Conservation (phyloP, 768 basidiomycete species). For the Leccinellum rugosiceps region DNA sequence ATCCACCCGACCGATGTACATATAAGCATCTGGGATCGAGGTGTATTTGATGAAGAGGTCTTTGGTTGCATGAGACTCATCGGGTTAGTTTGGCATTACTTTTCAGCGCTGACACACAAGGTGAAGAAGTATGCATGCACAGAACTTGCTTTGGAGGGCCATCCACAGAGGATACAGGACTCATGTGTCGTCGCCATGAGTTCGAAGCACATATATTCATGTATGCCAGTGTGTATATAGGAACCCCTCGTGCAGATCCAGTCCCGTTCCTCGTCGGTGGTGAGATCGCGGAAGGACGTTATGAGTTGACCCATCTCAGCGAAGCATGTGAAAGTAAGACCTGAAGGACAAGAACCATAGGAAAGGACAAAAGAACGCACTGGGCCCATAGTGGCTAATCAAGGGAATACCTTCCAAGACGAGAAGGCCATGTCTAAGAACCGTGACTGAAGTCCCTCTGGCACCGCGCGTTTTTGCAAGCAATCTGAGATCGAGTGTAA, state of each 20-base stretch:
- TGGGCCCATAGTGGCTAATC: slow-evolving; percentile 47
- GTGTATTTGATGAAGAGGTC: slow-evolving; percentile 52
- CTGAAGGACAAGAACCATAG: background rate
- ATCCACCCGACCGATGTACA: slow-evolving; percentile 52
- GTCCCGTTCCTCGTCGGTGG: slow-evolving; percentile 53
- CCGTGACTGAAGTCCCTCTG: slow-evolving; percentile 44
- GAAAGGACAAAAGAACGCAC: slow-evolving; percentile 27
- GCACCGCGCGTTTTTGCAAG: slow-evolving; percentile 46
- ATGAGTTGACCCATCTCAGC: slow-evolving; percentile 39
- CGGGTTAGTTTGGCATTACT: slow-evolving; percentile 41
- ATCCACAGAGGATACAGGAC: slow-evolving; percentile 48
- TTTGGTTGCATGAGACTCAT: slow-evolving; percentile 53
- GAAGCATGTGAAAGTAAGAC: background rate
- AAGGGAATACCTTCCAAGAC: slow-evolving; percentile 46
- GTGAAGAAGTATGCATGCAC: background rate
- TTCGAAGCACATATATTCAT: slow-evolving; percentile 42
- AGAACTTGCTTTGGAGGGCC: slow-evolving; percentile 41
- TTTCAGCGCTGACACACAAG: background rate
- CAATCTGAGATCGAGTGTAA: slow-evolving; percentile 41
- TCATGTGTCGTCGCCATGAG: slow-evolving; percentile 44
- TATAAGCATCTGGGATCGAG: slow-evolving; percentile 38
- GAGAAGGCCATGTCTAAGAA: slow-evolving; percentile 25
- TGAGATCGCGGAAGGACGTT: slow-evolving; percentile 47
- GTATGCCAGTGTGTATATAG: slow-evolving; percentile 10
- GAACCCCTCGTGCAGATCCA: slow-evolving; percentile 40